Evolutionary conservation across 441 rosid species (phyloP).

Genomic region (Adansonia grandidieri): DNA sequence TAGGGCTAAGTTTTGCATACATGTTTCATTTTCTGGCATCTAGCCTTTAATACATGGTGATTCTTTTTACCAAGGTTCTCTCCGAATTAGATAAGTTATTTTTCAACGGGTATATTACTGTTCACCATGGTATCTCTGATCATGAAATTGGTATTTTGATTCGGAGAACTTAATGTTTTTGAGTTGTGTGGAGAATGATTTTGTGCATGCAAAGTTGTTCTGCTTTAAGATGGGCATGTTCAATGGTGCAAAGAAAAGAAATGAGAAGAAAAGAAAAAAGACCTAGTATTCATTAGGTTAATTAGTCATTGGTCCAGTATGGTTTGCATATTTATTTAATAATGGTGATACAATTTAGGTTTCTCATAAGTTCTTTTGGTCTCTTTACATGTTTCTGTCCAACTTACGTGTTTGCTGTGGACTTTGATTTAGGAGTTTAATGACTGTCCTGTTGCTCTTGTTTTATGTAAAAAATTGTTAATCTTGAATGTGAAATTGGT

Average conservation of each 20-base stretch:
- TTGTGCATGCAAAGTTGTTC: background rate
- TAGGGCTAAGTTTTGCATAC: background rate
- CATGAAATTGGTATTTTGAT: conserved; percentile 10
- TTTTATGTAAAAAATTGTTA: background rate
- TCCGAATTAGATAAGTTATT: background rate
- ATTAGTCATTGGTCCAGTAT: background rate
- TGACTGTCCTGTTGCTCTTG: background rate
- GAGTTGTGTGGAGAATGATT: conserved; percentile 8
- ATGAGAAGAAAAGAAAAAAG: background rate
- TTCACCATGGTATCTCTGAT: background rate
- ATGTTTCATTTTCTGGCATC: background rate
- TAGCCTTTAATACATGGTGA: background rate
- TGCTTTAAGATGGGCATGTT: background rate
- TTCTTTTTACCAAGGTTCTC: background rate
- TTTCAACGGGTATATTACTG: background rate
- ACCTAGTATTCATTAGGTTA: background rate
- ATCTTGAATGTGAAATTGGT: background rate
- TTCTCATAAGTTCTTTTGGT: background rate
- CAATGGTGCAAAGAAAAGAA: background rate
- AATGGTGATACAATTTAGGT: background rate
- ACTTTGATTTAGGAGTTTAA: background rate
- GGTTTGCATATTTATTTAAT: background rate
- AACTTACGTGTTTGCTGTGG: background rate
- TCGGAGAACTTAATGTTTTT: background rate
- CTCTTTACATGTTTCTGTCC: background rate